These are phyloP conservation scores for Talaromyces amestolkiae DNA, from an alignment of 2,329 filamentous ascomycete genomes.

Conservation along the genomic window DNA sequence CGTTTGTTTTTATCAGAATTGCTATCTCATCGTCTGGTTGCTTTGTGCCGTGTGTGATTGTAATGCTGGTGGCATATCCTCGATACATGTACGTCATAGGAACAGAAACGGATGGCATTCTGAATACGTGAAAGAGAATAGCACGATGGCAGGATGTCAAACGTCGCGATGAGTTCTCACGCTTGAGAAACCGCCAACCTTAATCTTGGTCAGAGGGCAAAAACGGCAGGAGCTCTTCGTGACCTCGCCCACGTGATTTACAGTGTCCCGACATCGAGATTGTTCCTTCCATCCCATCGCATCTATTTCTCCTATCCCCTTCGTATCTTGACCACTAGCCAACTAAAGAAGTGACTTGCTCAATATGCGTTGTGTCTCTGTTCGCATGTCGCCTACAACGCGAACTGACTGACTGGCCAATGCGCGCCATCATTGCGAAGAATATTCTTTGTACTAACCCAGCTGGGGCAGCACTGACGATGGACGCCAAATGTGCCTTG, in stretches of 20 bases:
- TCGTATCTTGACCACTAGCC: not conserved
- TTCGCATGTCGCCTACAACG: not conserved
- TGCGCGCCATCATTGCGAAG: not conserved
- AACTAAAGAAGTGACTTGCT: not conserved
- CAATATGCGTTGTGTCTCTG: not conserved
- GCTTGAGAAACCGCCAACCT: not conserved
- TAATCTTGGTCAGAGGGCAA: not conserved
- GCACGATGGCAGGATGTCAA: not conserved
- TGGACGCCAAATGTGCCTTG: constrained; percentile 7
- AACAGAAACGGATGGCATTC: not conserved
- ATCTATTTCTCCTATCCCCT: not conserved
- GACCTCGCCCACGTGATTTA: constrained; percentile 5
- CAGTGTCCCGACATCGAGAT: not conserved
- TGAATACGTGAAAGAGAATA: not conserved
- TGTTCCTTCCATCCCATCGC: not conserved
- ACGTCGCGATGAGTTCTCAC: not conserved
- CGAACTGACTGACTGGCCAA: not conserved
- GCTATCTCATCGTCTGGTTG: not conserved
- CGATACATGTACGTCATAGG: not conserved
- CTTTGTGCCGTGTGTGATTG: not conserved
- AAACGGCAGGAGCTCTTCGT: not conserved
- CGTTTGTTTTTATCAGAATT: not conserved
- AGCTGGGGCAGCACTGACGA: not conserved
- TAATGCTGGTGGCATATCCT: not conserved
- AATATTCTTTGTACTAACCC: not conserved